Conservation (phyloP, 257 asterid species). For the Przewalskia tangutica region DNA sequence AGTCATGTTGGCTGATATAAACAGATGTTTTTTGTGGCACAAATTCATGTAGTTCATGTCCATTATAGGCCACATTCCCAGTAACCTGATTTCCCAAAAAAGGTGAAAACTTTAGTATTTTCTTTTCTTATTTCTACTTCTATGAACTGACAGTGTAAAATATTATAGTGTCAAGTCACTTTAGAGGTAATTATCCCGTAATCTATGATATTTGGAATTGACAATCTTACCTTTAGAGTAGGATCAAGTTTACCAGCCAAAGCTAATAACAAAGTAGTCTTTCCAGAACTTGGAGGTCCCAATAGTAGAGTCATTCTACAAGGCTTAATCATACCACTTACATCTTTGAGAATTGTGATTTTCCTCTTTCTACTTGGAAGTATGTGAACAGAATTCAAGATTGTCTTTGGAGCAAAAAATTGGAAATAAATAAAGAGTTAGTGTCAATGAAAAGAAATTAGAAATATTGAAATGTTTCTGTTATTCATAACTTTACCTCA, state of each 20-base stretch:
- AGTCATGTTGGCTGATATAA: conserved; percentile 54
- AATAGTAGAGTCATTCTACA: conserved; percentile 18
- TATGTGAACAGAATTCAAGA: conserved; percentile 23
- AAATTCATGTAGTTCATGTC: conserved; percentile 48
- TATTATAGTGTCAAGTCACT: background rate
- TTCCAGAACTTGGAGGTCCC: conserved; percentile 8
- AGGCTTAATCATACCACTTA: conserved; percentile 57
- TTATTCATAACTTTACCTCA: background rate
- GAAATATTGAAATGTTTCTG: background rate
- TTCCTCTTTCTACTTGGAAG: conserved; percentile 43
- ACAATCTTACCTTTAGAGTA: conserved; percentile 25
- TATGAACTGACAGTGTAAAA: background rate
- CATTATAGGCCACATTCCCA: conserved; percentile 37
- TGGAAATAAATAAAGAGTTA: background rate
- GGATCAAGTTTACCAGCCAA: conserved; percentile 63
- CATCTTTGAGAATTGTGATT: conserved; percentile 45
- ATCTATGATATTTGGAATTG: background rate
- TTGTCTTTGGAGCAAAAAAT: background rate
- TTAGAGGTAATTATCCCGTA: background rate
- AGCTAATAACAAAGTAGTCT: conserved; percentile 36
- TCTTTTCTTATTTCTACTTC: background rate
- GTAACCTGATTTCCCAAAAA: background rate
- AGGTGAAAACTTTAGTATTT: background rate
- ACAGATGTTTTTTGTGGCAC: conserved; percentile 56
- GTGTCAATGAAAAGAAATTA: background rate